Evolutionary conservation across 345 rosid species (phyloP).

Genomic region (Euphorbia tirucalli): DNA sequence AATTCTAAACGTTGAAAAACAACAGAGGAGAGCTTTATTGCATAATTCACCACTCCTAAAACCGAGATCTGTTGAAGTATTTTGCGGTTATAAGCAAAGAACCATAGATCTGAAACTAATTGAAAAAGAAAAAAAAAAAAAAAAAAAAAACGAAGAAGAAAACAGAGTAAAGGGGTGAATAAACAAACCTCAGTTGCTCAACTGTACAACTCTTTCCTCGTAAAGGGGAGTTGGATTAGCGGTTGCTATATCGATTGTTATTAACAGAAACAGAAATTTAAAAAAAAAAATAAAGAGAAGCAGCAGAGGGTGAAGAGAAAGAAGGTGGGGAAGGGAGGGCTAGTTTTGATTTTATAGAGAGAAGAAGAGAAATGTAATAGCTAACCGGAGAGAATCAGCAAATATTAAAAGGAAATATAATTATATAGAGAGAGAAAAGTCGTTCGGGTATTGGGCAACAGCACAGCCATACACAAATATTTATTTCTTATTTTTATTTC

Average conservation of each 20-base stretch:
- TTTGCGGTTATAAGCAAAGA: background rate
- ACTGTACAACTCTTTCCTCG: constrained; percentile 27
- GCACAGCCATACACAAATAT: constrained; percentile 1
- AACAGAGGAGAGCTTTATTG: background rate
- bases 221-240: background rate
- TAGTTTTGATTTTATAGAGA: constrained; percentile 31
- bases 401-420: too few relatives aligned
- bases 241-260: background rate
- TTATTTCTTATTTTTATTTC: too few relatives aligned
- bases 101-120: constrained; percentile 5
- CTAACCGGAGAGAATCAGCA: too few relatives aligned
- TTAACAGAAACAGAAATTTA: background rate
- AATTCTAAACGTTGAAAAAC: background rate
- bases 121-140: too few relatives aligned
- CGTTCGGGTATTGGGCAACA: constrained; percentile 9
- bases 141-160: too few relatives aligned
- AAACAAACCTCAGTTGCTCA: constrained; percentile 21
- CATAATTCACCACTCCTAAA: background rate
- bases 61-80: background rate
- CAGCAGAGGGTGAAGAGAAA: background rate
- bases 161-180: background rate
- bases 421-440: constrained; percentile 3
- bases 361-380: constrained; percentile 23
- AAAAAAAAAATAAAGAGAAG: background rate
- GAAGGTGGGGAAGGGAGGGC: background rate